These are phyloP conservation scores for Chaetomium olivaceum DNA, from an alignment of 2,329 filamentous ascomycete genomes.

Conservation along the genomic window DNA sequence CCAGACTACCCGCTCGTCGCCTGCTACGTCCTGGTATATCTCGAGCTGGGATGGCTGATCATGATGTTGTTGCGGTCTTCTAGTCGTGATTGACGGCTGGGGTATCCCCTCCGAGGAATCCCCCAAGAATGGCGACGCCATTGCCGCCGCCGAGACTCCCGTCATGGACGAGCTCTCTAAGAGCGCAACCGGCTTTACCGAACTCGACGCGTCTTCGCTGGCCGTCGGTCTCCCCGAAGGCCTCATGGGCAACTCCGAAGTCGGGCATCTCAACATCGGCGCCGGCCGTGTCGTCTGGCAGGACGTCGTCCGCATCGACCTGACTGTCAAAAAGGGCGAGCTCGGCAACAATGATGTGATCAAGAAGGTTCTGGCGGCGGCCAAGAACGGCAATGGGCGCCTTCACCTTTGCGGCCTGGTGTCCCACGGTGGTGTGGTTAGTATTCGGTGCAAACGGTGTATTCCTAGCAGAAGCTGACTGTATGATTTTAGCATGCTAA, in stretches of 20 bases:
- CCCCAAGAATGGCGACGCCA: slow-evolving; percentile 88
- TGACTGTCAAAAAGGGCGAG: slow-evolving; percentile 82
- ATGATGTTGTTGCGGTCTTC: slow-evolving; percentile 52
- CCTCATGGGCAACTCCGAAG: slow-evolving; percentile 98
- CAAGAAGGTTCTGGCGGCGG: slow-evolving; percentile 71
- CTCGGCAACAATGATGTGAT: slow-evolving; percentile 76
- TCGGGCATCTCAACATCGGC: slow-evolving; percentile 98
- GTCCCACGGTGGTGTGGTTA: slow-evolving; percentile 87
- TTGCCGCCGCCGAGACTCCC: slow-evolving; percentile 88
- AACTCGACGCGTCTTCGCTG: slow-evolving; percentile 93
- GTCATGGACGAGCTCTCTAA: slow-evolving; percentile 91
- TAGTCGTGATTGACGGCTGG: slow-evolving; percentile 99
- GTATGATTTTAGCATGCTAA: slow-evolving; percentile 70
- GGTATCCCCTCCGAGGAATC: slow-evolving; percentile 80
- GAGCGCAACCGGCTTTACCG: slow-evolving; percentile 79
- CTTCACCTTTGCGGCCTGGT: slow-evolving; percentile 90
- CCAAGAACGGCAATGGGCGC: slow-evolving; percentile 85
- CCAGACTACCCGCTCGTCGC: slow-evolving; percentile 46
- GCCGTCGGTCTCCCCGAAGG: slow-evolving; percentile 95
- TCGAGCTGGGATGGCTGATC: slow-evolving; percentile 62
- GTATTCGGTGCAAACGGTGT: neutral
- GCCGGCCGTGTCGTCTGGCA: slow-evolving; percentile 98
- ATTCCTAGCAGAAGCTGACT: slow-evolving; percentile 16
- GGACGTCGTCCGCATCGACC: slow-evolving; percentile 94
- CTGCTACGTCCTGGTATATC: slow-evolving; percentile 56